A percentile compares a stretch with the other conserved stretches of the same genome.
These are phyloP conservation scores for Apostasia ramifera DNA, from an alignment of 106 monocot genomes.

Conservation along the genomic window DNA sequence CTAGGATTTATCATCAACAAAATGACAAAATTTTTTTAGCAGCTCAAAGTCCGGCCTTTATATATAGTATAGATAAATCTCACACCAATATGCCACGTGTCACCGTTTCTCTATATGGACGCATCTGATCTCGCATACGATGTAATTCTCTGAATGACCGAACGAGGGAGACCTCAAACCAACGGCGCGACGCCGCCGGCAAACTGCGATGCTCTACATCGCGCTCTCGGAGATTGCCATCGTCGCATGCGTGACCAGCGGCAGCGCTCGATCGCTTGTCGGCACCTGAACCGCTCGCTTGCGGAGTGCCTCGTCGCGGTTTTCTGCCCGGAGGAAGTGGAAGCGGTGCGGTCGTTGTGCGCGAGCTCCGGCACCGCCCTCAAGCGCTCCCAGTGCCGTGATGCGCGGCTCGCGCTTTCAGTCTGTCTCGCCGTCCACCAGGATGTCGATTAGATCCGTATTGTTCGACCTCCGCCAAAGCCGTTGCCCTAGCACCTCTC, in stretches of 20 bases:
- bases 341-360: conserved; percentile 68
- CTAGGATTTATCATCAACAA: too few relatives aligned
- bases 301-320: conserved; percentile 70
- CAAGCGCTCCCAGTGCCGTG: conserved; percentile 29
- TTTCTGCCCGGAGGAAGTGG: conserved; percentile 62
- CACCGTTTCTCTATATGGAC: too few relatives aligned
- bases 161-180: neutral
- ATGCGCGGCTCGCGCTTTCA: conserved; percentile 30
- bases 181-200: conserved; percentile 14
- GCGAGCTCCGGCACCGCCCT: conserved; percentile 56
- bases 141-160: neutral
- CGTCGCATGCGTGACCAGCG: conserved; percentile 23
- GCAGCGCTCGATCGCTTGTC: conserved; percentile 43
- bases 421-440: conserved; percentile 38
- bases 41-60: too few relatives aligned
- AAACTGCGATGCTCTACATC: conserved; percentile 27
- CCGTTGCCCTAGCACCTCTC: too few relatives aligned
- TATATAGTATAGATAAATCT: too few relatives aligned
- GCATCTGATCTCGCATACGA: too few relatives aligned
- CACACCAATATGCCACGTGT: too few relatives aligned
- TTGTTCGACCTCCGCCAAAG: too few relatives aligned
- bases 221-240: conserved; percentile 58
- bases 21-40: too few relatives aligned
- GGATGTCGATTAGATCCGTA: neutral
- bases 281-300: conserved; percentile 72